Evolutionary conservation across 371 early-diverging fungal genomes (phyloP).

Genomic region (Phascolomyces articulosus): DNA sequence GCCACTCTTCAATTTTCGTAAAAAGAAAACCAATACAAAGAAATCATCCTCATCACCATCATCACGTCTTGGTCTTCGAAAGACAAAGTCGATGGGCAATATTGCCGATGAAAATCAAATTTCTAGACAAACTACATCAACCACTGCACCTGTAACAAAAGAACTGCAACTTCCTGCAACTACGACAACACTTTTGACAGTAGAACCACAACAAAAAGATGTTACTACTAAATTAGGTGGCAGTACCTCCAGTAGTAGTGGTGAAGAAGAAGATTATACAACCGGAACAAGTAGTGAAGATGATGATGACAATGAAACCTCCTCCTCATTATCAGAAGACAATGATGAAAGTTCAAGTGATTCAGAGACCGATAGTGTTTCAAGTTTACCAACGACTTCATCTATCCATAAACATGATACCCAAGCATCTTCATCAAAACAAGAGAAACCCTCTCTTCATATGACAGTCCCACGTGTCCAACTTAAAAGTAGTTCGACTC

Average conservation of each 20-base stretch:
- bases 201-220: not conserved
- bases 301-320: not conserved
- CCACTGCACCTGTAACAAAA: not conserved
- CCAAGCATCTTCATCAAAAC: not conserved
- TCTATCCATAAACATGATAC: not conserved
- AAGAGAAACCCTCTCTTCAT: not conserved
- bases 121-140: not conserved
- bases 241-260: not conserved
- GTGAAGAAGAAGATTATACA: not conserved
- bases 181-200: not conserved
- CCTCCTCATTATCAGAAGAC: not conserved
- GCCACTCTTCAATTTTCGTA: constrained; percentile 20
- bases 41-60: not conserved
- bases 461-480: not conserved
- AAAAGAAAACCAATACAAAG: constrained; percentile 12
- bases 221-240: not conserved
- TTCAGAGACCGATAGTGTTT: constrained; percentile 1
- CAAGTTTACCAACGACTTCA: constrained; percentile 2
- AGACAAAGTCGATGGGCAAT: constrained; percentile 22
- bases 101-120: constrained; percentile 6
- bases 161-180: not conserved
- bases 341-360: not conserved
- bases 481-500: constrained; percentile 1
- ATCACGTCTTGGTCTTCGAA: constrained; percentile 7
- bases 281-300: not conserved